These are phyloP conservation scores for Nymphaea colorata DNA, from an alignment of 164 flowering plant genomes.

Conservation along the genomic window DNA sequence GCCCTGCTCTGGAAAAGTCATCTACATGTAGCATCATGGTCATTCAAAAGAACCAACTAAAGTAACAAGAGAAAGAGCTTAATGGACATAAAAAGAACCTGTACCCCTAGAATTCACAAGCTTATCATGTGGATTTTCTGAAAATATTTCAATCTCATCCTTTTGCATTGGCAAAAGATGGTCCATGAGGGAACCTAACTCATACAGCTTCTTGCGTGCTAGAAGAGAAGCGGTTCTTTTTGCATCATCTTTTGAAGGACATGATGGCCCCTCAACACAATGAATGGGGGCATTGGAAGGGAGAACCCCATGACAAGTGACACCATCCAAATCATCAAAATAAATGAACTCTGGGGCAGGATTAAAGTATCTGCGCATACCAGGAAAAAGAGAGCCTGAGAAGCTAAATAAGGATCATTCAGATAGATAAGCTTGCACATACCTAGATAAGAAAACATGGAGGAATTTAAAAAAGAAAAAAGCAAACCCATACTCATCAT, in stretches of 20 bases:
- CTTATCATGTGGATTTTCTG: background rate
- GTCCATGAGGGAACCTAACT: conserved; percentile 59
- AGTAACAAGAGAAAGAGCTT: background rate
- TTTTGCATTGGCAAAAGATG: conserved; percentile 59
- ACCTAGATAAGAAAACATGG: background rate
- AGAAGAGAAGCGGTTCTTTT: too few species aligned
- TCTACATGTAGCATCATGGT: conserved; percentile 20
- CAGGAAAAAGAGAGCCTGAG: too few species aligned
- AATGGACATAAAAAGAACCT: background rate
- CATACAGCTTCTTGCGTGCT: conserved; percentile 78
- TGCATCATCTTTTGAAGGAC: conserved; percentile 48
- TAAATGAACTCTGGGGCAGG: conserved; percentile 66
- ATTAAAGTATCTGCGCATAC: conserved; percentile 42
- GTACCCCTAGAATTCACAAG: background rate
- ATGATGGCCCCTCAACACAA: conserved; percentile 46
- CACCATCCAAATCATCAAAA: conserved; percentile 52
- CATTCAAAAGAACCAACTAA: background rate
- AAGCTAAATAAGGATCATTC: background rate
- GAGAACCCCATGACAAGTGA: conserved; percentile 46
- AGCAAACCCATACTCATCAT: conserved; percentile 60
- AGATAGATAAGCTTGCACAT: background rate
- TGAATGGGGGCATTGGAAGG: conserved; percentile 78
- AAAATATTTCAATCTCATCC: conserved; percentile 19
- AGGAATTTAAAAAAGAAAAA: conserved; percentile 1
- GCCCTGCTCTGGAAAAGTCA: conserved; percentile 40